A percentile compares a stretch with the other conserved stretches of the same genome.
phyloP scores from a whole-genome alignment of 768 basidiomycete genomes.

The Gautieria morchelliformis region DNA sequence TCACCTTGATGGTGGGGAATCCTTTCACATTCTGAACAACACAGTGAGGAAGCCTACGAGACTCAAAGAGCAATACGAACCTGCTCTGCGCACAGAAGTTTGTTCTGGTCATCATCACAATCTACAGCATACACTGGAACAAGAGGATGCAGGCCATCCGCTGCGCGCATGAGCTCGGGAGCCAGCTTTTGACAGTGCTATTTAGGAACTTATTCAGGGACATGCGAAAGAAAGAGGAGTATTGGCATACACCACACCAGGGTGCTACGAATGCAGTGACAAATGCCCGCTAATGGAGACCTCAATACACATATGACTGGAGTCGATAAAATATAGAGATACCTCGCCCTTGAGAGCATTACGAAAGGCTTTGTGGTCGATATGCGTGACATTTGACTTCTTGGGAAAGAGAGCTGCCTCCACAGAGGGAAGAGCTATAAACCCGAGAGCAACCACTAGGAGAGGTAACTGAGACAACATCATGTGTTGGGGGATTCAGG shows the following conservation, averaged over 20 bases:
- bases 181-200: constrained; percentile 81
- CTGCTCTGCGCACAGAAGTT: constrained; percentile 71
- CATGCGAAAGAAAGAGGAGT: background rate
- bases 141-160: constrained; percentile 66
- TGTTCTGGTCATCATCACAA: constrained; percentile 78
- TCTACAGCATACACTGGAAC: constrained; percentile 90
- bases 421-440: constrained; percentile 33
- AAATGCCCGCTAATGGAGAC: constrained; percentile 40
- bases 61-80: constrained; percentile 21
- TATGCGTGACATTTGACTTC: constrained; percentile 58
- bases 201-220: background rate
- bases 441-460: constrained; percentile 24
- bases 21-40: constrained; percentile 59
- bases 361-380: constrained; percentile 62
- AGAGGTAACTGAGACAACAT: constrained; percentile 29
- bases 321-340: constrained; percentile 4
- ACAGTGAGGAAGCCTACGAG: background rate
- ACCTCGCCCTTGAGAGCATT: constrained; percentile 70
- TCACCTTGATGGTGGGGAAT: constrained; percentile 87
- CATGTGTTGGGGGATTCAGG: constrained; percentile 15
- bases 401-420: constrained; percentile 43
- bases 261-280: constrained; percentile 91
- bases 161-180: constrained; percentile 80
- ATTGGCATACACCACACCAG: constrained; percentile 74
- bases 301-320: constrained; percentile 1